phyloP scores from a whole-genome alignment of 2,329 filamentous ascomycete species.

The Claviceps arundinis region DNA sequence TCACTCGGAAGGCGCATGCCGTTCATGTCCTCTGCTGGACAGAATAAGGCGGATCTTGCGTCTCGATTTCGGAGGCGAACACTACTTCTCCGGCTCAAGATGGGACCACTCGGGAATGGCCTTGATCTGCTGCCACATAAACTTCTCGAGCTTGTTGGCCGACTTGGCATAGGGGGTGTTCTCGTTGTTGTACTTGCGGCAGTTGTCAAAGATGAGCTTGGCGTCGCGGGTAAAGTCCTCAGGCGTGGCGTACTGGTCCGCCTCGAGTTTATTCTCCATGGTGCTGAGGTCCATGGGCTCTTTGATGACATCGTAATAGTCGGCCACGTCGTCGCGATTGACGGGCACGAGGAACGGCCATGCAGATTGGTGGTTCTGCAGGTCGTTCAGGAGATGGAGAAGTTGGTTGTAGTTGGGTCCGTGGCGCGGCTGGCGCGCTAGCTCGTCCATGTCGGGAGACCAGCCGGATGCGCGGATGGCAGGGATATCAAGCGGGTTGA shows the following conservation, averaged over 20 bases:
- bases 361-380: conserved; percentile 83
- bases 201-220: conserved; percentile 85
- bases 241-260: conserved; percentile 78
- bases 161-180: conserved; percentile 90
- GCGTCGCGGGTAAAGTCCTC: conserved; percentile 90
- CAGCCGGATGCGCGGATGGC: conserved; percentile 88
- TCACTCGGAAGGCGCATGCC: neutral
- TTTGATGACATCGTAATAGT: conserved; percentile 97
- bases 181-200: conserved; percentile 91
- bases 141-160: conserved; percentile 84
- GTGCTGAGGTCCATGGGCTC: conserved; percentile 93
- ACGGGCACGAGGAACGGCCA: conserved; percentile 95
- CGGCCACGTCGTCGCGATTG: conserved; percentile 90
- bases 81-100: conserved; percentile 35
- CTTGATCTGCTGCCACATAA: conserved; percentile 87
- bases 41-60: neutral
- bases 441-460: conserved; percentile 95
- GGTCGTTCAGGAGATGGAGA: conserved; percentile 80
- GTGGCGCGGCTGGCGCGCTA: conserved; percentile 86
- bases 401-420: conserved; percentile 94
- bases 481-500: conserved; percentile 75
- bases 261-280: conserved; percentile 80
- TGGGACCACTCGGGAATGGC: conserved; percentile 86
- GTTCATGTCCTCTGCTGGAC: neutral
- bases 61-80: conserved; percentile 7